Evolutionary conservation across 371 early-diverging fungal genomes (phyloP).

Genomic region (Apophysomyces trapeziformis): DNA sequence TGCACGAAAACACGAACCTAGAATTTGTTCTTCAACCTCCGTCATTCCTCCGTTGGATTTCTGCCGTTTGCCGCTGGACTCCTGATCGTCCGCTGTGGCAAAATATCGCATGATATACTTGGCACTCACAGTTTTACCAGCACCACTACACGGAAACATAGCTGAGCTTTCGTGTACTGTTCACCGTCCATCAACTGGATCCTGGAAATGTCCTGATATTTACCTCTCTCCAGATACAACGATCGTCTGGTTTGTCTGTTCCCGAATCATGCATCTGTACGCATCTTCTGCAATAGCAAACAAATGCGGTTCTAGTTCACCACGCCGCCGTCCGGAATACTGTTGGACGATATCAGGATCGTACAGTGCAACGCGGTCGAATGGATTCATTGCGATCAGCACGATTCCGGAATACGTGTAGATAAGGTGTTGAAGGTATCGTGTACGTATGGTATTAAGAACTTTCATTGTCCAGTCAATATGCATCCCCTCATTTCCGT

Average conservation of each 20-base stretch:
- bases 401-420: slow-evolving; percentile 99
- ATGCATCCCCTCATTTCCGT: background rate
- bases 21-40: slow-evolving; percentile 76
- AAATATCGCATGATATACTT: slow-evolving; percentile 97
- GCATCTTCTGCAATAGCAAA: slow-evolving; percentile 98
- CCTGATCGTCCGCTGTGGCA: slow-evolving; percentile 80
- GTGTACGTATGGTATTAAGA: slow-evolving; percentile 84
- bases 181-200: background rate
- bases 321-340: slow-evolving; percentile 89
- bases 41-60: slow-evolving; percentile 52
- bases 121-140: slow-evolving; percentile 94
- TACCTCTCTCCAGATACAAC: slow-evolving; percentile 96
- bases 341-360: slow-evolving; percentile 84
- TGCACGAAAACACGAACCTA: slow-evolving; percentile 33
- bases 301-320: slow-evolving; percentile 96
- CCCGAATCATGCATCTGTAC: slow-evolving; percentile 89
- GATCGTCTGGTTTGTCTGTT: slow-evolving; percentile 93
- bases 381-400: slow-evolving; percentile 98
- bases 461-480: slow-evolving; percentile 44
- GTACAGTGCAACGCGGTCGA: slow-evolving; percentile 87
- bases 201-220: background rate
- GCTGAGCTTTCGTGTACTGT: background rate
- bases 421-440: slow-evolving; percentile 89
- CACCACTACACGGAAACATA: slow-evolving; percentile 57
- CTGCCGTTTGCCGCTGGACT: slow-evolving; percentile 31